Evolutionary conservation across 2,329 filamentous ascomycete species (phyloP).

Genomic region (Sclerotinia minor): DNA sequence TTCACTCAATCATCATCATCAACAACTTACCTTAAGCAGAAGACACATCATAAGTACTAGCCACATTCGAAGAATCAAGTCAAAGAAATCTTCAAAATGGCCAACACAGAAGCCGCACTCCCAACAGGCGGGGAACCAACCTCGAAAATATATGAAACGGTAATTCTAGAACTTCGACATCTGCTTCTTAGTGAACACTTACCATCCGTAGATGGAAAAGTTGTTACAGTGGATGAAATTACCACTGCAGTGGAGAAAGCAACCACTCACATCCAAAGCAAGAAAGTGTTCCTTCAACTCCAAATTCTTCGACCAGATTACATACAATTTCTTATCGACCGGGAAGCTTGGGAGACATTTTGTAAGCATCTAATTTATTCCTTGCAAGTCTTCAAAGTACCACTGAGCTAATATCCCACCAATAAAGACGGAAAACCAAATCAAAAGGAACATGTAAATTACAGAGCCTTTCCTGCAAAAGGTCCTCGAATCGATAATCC

Average conservation of each 20-base stretch:
- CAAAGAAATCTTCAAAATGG: background rate
- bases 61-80: background rate
- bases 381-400: background rate
- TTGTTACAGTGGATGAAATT: background rate
- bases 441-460: background rate
- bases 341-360: background rate
- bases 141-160: background rate
- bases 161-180: background rate
- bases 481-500: background rate
- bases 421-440: background rate
- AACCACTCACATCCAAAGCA: background rate
- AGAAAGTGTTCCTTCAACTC: background rate
- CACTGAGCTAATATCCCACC: background rate
- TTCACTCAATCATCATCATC: background rate
- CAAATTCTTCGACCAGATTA: constrained; percentile 1
- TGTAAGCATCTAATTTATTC: background rate
- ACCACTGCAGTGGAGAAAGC: background rate
- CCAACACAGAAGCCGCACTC: background rate
- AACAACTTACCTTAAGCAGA: background rate
- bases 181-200: constrained; percentile 1
- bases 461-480: background rate
- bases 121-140: background rate
- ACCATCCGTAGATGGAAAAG: background rate
- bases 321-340: background rate
- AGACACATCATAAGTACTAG: background rate